These are phyloP conservation scores for Zoysia pacifica DNA, from an alignment of 176 grass and related monocot species.

Conservation along the genomic window DNA sequence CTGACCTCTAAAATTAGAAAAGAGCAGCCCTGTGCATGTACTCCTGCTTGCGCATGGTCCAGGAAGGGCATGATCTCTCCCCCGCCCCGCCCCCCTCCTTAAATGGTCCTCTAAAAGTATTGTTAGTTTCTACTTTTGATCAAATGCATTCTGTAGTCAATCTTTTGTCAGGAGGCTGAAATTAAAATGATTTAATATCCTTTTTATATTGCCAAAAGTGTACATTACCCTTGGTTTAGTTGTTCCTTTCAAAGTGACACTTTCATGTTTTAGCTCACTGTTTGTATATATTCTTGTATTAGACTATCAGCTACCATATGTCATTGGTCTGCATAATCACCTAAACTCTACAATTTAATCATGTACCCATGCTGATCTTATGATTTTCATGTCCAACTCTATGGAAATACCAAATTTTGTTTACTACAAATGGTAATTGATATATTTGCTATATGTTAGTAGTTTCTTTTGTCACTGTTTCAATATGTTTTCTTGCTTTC, in stretches of 20 bases:
- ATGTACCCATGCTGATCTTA: neutral
- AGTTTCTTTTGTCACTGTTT: neutral
- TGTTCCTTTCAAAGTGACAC: neutral
- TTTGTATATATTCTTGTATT: neutral
- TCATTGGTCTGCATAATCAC: neutral
- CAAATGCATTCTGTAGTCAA: slow-evolving; percentile 6
- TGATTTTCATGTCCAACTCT: neutral
- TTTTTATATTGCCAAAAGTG: neutral
- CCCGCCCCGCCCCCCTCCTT: too few relatives aligned
- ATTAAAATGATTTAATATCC: neutral
- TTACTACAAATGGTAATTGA: neutral
- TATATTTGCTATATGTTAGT: slow-evolving; percentile 15
- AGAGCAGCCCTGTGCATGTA: too few relatives aligned
- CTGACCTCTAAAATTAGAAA: neutral
- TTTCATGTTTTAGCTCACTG: neutral
- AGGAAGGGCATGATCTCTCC: too few relatives aligned
- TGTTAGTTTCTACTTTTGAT: neutral
- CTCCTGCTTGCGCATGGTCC: too few relatives aligned
- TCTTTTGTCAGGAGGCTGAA: neutral
- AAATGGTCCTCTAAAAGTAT: neutral
- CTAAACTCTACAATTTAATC: neutral
- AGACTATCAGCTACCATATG: neutral
- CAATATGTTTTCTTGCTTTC: slow-evolving; percentile 41
- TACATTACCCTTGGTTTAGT: neutral
- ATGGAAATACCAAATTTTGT: slow-evolving; percentile 1